Evolutionary conservation across 352 stramenopile species (phyloP).

Genomic region (Phytophthora agathidicida): DNA sequence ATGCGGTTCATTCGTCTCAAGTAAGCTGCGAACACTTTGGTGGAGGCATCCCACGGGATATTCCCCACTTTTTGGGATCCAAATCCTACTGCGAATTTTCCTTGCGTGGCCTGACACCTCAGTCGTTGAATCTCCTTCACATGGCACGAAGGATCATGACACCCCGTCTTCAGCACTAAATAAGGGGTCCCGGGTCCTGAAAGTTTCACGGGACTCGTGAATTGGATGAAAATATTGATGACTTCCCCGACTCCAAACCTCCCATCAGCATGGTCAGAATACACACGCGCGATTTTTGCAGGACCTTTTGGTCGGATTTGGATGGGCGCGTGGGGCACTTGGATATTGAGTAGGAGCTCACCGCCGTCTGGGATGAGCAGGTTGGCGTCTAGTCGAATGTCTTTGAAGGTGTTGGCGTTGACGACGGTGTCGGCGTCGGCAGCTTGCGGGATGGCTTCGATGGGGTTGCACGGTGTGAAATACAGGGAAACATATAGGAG

Average conservation of each 20-base stretch:
- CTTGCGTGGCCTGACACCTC: conserved; percentile 59
- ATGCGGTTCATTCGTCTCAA: conserved; percentile 71
- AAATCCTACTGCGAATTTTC: conserved; percentile 73
- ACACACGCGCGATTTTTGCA: conserved; percentile 70
- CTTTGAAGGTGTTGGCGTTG: conserved; percentile 49
- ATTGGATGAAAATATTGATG: conserved; percentile 71
- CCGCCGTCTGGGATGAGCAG: conserved; percentile 74
- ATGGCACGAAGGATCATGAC: conserved; percentile 51
- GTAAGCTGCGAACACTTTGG: conserved; percentile 50
- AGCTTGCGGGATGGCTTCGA: conserved; percentile 57
- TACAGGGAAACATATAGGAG: conserved; percentile 1
- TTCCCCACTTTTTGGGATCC: conserved; percentile 58
- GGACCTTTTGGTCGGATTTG: conserved; percentile 53
- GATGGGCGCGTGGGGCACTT: conserved; percentile 66
- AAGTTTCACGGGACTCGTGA: conserved; percentile 74
- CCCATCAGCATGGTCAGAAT: conserved; percentile 52
- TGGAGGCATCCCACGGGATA: conserved; percentile 65
- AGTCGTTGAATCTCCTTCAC: conserved; percentile 68
- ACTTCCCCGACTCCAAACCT: conserved; percentile 63
- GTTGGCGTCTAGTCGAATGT: conserved; percentile 71
- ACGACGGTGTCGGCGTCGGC: conserved; percentile 55
- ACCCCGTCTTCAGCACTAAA: conserved; percentile 65
- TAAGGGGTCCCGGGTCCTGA: conserved; percentile 40
- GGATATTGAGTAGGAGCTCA: conserved; percentile 66
- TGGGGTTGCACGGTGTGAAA: not conserved